Evolutionary conservation across 2,329 filamentous ascomycete genomes (phyloP).

Genomic region (Chaetomiaceae sp.): DNA sequence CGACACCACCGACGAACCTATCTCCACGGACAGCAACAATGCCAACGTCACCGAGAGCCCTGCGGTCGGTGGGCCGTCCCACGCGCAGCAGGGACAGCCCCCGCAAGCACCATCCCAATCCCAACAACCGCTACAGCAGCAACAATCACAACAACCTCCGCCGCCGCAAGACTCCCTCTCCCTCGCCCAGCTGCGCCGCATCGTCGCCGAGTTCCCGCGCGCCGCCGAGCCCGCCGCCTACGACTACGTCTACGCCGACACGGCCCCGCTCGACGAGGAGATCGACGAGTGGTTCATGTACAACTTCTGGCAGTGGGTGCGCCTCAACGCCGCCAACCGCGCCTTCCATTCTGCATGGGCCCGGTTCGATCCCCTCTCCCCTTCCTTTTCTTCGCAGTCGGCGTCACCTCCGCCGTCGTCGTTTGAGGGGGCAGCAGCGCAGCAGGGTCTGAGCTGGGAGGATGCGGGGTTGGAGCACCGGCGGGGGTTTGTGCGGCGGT

Average conservation of each 20-base stretch:
- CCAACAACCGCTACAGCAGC: constrained; percentile 1
- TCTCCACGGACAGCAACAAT: neutral
- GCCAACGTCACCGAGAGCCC: neutral
- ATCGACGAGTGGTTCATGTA: constrained; percentile 98
- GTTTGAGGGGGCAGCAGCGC: constrained; percentile 49
- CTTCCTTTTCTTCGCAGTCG: no score
- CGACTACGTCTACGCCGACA: constrained; percentile 76
- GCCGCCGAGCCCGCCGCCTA: constrained; percentile 63
- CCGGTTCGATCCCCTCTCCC: constrained; percentile 37
- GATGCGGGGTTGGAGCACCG: constrained; percentile 53
- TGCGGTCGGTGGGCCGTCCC: neutral
- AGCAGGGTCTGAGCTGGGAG: constrained; percentile 48
- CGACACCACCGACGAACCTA: constrained; percentile 3
- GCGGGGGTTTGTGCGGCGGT: constrained; percentile 50
- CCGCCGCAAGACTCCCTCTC: constrained; percentile 63
- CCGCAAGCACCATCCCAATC: neutral
- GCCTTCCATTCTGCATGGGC: constrained; percentile 72
- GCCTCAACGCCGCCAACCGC: constrained; percentile 67
- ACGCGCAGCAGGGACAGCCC: no score
- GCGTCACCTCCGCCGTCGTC: constrained; percentile 44
- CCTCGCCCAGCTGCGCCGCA: constrained; percentile 63
- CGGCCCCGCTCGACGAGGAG: constrained; percentile 72
- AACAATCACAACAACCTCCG: neutral
- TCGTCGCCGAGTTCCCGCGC: constrained; percentile 66
- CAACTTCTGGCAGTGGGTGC: constrained; percentile 75